Conservation (phyloP, 164 flowering plant species). For the Macadamia tetraphylla region DNA sequence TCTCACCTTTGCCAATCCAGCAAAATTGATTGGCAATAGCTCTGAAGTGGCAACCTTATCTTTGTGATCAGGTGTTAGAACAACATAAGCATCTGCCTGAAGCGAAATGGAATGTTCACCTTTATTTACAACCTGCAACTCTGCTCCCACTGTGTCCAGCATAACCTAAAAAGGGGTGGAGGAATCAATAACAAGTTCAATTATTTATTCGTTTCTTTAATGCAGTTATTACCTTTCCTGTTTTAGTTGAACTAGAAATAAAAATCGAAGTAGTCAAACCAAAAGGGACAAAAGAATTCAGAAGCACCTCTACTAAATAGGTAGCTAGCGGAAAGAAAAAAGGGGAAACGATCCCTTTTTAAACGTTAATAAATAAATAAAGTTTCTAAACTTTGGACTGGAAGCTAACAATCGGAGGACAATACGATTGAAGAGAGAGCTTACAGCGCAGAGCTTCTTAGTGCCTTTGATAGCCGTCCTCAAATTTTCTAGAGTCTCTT, state of each 20-base stretch:
- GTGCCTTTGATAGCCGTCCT: slow-evolving; percentile 53
- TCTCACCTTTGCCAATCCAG: slow-evolving; percentile 65
- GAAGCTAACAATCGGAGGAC: too few relatives aligned
- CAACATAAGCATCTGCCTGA: slow-evolving; percentile 47
- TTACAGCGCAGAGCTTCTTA: slow-evolving; percentile 77
- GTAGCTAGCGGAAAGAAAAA: too few relatives aligned
- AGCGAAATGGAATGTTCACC: slow-evolving; percentile 57
- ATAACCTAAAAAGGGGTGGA: slow-evolving; percentile 50
- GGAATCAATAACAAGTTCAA: background rate
- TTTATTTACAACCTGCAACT: slow-evolving; percentile 78
- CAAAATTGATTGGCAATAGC: slow-evolving; percentile 75
- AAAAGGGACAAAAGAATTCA: too few relatives aligned
- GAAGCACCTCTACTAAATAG: too few relatives aligned
- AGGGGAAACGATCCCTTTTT: too few relatives aligned
- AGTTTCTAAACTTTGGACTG: too few relatives aligned
- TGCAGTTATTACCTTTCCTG: background rate
- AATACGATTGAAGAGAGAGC: slow-evolving; percentile 7
- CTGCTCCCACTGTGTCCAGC: slow-evolving; percentile 89
- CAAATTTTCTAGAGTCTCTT: slow-evolving; percentile 66
- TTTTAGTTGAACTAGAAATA: background rate
- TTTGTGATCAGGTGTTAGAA: slow-evolving; percentile 58
- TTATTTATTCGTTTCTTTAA: background rate
- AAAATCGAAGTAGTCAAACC: too few relatives aligned
- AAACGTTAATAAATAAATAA: too few relatives aligned
- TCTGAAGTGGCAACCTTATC: slow-evolving; percentile 62